Evolutionary conservation across 2,329 filamentous ascomycete species (phyloP).

Genomic region (Dothistroma pini): DNA sequence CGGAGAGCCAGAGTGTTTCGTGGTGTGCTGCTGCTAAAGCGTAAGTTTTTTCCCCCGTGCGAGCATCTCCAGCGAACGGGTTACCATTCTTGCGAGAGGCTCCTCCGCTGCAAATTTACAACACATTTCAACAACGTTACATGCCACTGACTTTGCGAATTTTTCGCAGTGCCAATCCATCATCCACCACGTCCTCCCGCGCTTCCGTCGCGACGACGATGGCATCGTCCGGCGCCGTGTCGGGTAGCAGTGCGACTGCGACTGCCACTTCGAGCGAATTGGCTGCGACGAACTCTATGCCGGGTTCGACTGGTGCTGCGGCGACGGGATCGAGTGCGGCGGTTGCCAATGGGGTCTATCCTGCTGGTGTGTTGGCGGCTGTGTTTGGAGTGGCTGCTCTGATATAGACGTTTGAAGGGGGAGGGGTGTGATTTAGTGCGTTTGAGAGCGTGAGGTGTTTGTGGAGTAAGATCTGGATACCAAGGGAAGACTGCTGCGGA

Average conservation of each 20-base stretch:
- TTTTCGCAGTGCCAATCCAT: background rate
- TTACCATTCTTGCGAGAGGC: background rate
- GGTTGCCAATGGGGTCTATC: slow-evolving; percentile 12
- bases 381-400: slow-evolving; percentile 18
- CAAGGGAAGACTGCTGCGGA: background rate
- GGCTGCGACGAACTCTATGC: slow-evolving; percentile 9
- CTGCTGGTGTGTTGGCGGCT: slow-evolving; percentile 20
- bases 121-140: too few relatives aligned
- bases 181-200: background rate
- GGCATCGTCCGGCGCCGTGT: slow-evolving; percentile 43
- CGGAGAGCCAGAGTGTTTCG: slow-evolving; percentile 33
- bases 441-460: too few relatives aligned
- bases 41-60: slow-evolving; percentile 24
- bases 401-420: slow-evolving; percentile 13
- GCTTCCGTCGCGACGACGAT: slow-evolving; percentile 4
- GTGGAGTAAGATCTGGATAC: background rate
- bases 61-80: background rate
- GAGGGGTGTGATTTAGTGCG: too few relatives aligned
- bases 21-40: slow-evolving; percentile 36
- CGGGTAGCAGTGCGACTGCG: slow-evolving; percentile 44
- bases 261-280: slow-evolving; percentile 48
- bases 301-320: background rate
- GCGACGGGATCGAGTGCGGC: slow-evolving; percentile 8
- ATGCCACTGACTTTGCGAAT: background rate
- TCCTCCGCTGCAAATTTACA: background rate